These are phyloP conservation scores for Veloporphyrellus conicus DNA, from an alignment of 1,284 basidiomycete genomes.

Conservation along the genomic window DNA sequence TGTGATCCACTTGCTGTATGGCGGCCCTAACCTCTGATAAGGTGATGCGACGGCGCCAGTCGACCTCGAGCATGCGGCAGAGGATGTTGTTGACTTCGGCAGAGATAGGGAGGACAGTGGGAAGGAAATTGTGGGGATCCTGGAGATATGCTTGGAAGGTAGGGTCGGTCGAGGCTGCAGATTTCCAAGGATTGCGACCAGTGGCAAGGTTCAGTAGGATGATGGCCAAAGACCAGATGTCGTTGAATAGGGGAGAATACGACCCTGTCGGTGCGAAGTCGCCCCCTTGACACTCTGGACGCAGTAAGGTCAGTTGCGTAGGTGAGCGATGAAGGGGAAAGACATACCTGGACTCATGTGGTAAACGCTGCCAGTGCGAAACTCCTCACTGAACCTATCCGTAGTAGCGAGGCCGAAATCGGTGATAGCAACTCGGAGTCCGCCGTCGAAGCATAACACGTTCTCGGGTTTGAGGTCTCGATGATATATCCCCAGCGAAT, in stretches of 20 bases:
- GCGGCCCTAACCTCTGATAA: constrained; percentile 68
- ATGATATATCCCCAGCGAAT: constrained; percentile 89
- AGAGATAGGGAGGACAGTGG: constrained; percentile 72
- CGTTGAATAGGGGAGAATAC: constrained; percentile 87
- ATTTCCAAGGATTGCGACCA: constrained; percentile 96
- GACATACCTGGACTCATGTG: constrained; percentile 90
- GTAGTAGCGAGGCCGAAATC: constrained; percentile 97
- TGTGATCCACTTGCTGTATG: constrained; percentile 62
- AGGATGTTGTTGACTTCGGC: constrained; percentile 65
- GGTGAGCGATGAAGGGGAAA: constrained; percentile 3
- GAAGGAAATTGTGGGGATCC: constrained; percentile 61
- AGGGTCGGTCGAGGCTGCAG: constrained; percentile 76
- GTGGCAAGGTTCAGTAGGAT: constrained; percentile 94
- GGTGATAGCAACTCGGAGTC: constrained; percentile 82
- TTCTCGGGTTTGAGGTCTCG: constrained; percentile 99
- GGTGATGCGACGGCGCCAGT: constrained; percentile 67
- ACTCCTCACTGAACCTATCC: constrained; percentile 83
- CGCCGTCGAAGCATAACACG: constrained; percentile 82
- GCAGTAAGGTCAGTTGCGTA: constrained; percentile 11
- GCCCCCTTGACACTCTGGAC: constrained; percentile 85
- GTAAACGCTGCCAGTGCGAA: constrained; percentile 93
- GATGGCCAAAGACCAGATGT: constrained; percentile 97
- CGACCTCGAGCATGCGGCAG: constrained; percentile 65
- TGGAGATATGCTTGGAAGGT: constrained; percentile 74
- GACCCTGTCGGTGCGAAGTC: constrained; percentile 62